phyloP scores from a whole-genome alignment of 495 filamentous ascomycete genomes.

The Penicillium angulare region DNA sequence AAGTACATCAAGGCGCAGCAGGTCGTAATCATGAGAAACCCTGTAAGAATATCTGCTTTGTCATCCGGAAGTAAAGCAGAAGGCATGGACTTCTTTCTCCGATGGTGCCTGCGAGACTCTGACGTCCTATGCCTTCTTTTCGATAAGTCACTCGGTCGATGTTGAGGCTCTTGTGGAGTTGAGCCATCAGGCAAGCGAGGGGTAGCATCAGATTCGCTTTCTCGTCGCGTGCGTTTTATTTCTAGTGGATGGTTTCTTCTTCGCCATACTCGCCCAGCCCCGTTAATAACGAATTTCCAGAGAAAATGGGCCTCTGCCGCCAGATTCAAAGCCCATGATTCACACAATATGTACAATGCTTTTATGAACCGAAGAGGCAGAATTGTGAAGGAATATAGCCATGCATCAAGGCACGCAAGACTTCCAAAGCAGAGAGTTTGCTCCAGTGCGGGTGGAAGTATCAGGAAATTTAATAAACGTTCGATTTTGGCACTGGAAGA shows the following conservation, averaged over 20 bases:
- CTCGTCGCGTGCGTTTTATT: conserved; percentile 11
- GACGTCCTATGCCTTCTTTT: conserved; percentile 32
- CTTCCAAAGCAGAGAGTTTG: conserved; percentile 82
- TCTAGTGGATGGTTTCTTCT: conserved; percentile 44
- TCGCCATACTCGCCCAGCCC: conserved; percentile 75
- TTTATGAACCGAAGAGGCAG: conserved; percentile 87
- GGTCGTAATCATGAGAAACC: conserved; percentile 77
- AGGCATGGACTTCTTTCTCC: conserved; percentile 76
- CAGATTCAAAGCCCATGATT: conserved; percentile 68
- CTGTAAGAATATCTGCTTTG: conserved; percentile 93
- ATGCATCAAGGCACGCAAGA: conserved; percentile 91
- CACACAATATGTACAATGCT: conserved; percentile 69
- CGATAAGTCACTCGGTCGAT: conserved; percentile 18
- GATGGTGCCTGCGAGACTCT: conserved; percentile 51
- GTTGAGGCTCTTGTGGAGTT: conserved; percentile 20
- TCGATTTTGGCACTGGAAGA: conserved; percentile 96
- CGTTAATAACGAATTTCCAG: conserved; percentile 68
- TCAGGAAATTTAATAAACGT: conserved; percentile 83
- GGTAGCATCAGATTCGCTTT: conserved; percentile 26
- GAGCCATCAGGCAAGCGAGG: conserved; percentile 13
- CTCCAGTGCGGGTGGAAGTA: conserved; percentile 81
- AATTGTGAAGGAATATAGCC: conserved; percentile 95
- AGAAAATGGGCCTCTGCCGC: conserved; percentile 65
- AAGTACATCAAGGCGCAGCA: conserved; percentile 85
- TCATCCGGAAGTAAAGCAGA: conserved; percentile 81